Evolutionary conservation across 345 rosid species (phyloP), one percentile per base, ranked within the genome.

Genomic region (Eucalyptus microcorys): DNA sequence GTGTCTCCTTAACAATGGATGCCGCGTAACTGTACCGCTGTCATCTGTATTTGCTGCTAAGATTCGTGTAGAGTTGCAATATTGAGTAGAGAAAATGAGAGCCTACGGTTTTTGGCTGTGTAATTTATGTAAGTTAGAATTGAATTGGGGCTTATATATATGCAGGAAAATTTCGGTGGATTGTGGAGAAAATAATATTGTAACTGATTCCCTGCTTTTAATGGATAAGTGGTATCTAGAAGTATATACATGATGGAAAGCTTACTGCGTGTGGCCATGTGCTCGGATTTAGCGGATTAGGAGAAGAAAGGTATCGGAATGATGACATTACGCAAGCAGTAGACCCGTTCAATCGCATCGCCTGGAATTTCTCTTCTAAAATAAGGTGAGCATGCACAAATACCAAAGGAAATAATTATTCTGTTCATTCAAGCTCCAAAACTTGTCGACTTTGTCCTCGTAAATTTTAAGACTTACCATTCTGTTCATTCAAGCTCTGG

Each of bases 1-100:
- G 95, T 93, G 84, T 96, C 99, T 55, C 99, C 99, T 7, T 98
- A 91, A 93, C 85, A 48, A 21, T 49, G 66, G 87, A 15, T 34
- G 27, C 15, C 24, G 30, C 4, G 87, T 85, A 76, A 40, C 83
- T 76, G 83, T 6, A 76, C 83, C 7, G 47, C 47, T 22, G 47
- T 76, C 10, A 40, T 76, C 83, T 40, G 47, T 40, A 40, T 76
- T 40, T 76, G 83, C 83, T 21, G 83, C 83, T 76, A 40, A 76
- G 83, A 76, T 76, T 40, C 3, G 83, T 76, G 47, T 76, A 76
- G 83, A 76, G 47, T 76, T 76, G 83, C 83, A 40, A 40, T 7
- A 76, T 76, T 40, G 47, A 40, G 83, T 40, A 76, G 83, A 40
- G 83, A 40, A 76, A 76, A 76, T 76, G 5, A 76, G 15, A 40